These are phyloP conservation scores for Leishmania aethiopica DNA, from an alignment of 208 protist genomes.

Conservation along the genomic window DNA sequence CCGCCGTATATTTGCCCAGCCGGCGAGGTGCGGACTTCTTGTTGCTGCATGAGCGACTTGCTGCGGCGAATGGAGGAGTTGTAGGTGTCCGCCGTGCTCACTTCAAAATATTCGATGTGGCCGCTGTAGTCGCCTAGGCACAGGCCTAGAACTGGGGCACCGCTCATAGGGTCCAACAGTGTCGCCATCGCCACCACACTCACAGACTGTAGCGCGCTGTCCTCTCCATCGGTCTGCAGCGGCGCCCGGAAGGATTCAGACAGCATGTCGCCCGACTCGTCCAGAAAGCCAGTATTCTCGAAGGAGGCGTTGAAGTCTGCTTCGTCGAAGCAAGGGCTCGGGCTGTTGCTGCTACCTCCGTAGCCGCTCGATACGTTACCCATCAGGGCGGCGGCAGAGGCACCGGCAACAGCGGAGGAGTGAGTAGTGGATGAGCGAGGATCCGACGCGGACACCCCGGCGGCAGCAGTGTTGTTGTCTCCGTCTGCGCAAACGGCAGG, in stretches of 20 bases:
- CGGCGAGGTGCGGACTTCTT: constrained; percentile 6
- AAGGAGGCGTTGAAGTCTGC: constrained; percentile 43
- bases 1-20: constrained; percentile 15
- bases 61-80: constrained; percentile 48
- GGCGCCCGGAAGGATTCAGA: constrained; percentile 33
- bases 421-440: background rate
- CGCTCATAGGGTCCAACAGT: constrained; percentile 74
- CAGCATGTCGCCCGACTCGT: constrained; percentile 29
- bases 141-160: constrained; percentile 61
- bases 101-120: constrained; percentile 82
- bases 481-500: background rate
- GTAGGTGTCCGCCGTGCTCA: constrained; percentile 46
- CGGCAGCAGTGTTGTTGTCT: background rate
- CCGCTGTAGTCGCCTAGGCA: constrained; percentile 85
- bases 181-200: constrained; percentile 73
- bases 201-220: constrained; percentile 49
- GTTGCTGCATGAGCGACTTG: constrained; percentile 37
- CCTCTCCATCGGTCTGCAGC: constrained; percentile 24
- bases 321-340: constrained; percentile 46
- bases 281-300: constrained; percentile 26
- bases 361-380: constrained; percentile 6
- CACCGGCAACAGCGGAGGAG: background rate
- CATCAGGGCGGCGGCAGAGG: background rate
- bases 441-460: background rate
- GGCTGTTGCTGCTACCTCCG: constrained; percentile 35